Conservation (phyloP, 768 basidiomycete species). For the Calvatia gigantea region DNA sequence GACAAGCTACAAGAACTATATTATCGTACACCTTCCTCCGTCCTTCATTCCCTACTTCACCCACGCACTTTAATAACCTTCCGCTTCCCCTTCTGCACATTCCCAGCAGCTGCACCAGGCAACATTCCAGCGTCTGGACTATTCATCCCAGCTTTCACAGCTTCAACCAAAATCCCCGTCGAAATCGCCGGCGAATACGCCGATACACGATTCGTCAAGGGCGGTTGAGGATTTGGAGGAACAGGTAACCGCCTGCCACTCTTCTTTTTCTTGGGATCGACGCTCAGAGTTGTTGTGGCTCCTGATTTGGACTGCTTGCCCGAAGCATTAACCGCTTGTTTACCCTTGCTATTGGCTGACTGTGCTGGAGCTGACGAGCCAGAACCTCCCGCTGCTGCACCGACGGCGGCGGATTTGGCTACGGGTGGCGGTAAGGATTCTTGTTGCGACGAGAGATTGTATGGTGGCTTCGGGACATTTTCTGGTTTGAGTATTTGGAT, state of each 20-base stretch:
- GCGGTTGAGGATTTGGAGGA: constrained; percentile 75
- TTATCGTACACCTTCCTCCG: background rate
- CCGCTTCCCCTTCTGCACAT: constrained; percentile 68
- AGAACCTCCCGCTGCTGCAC: constrained; percentile 8
- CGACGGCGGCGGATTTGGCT: constrained; percentile 8
- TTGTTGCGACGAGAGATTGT: constrained; percentile 27
- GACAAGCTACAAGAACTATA: background rate
- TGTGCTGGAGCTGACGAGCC: constrained; percentile 22
- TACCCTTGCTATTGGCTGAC: constrained; percentile 40
- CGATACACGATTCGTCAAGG: constrained; percentile 70
- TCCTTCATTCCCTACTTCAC: constrained; percentile 20
- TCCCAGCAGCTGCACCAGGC: constrained; percentile 31
- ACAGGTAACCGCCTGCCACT: constrained; percentile 53
- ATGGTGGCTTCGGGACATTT: constrained; percentile 62
- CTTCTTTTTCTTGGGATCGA: constrained; percentile 22
- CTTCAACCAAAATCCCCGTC: constrained; percentile 75
- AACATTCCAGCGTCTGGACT: constrained; percentile 29
- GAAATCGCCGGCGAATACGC: constrained; percentile 77
- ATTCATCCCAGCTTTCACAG: constrained; percentile 84
- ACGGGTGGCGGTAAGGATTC: constrained; percentile 13
- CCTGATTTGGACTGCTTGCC: constrained; percentile 10
- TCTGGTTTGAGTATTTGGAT: constrained; percentile 76
- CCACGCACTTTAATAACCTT: constrained; percentile 77
- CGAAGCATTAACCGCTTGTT: constrained; percentile 39
- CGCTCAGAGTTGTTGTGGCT: background rate